Base-by-base conservation (phyloP, 257 asterid genomes). In the Datura wrightii region DNA sequence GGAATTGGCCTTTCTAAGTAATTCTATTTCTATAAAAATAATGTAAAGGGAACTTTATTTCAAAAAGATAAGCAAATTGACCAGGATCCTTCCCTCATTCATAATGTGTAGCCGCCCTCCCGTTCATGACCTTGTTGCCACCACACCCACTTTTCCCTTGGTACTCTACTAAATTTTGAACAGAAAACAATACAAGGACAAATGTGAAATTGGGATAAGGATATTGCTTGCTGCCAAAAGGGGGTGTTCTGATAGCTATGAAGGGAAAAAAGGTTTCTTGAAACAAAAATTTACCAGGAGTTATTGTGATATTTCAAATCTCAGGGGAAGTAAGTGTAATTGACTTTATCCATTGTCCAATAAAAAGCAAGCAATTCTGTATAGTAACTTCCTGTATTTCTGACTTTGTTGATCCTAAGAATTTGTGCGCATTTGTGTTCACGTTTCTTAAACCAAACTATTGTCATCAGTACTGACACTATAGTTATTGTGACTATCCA, bases 361-460 rank as follows among this genome's bases (percentile, higher is more conserved):
- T 56, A 72, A 72, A 72, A 70, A 46, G 5, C 16, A 2, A 37
- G 58, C 6, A 46, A 46, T n/a, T 72, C 54, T 46, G 59, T n/a
- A 1, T 72, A 72, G 55, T 10, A 60, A 19, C 67, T 19, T 60
- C 34, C 66, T 59, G 36, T n/a, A 59, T n/a, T 59, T n/a, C 66
- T 59, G 37, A 59, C 66, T n/a, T 59, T 2, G 2, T 41, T 44
- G 58, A n/a, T 72, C 41, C 2, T 19, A 52, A 19, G 42, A 41
- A 11, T 46, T 72, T 72, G 80, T 72, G 59, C 58, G 46, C 80
- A 74, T 19, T 46, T 48, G 48, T 74, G 10, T 46, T 19, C 42
- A 46, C 6, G 2, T 46, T n/a, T 46, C n/a, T 11, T 74, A 74
- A 19, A 46, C 10, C 16, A 19, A 10, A 11, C 42, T 74, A 46